Percentiles rank a stretch among this genome's conserved stretches.
Evolutionary conservation across 495 filamentous ascomycete genomes (phyloP).

Genomic region (Sabuloglossum arenarium): DNA sequence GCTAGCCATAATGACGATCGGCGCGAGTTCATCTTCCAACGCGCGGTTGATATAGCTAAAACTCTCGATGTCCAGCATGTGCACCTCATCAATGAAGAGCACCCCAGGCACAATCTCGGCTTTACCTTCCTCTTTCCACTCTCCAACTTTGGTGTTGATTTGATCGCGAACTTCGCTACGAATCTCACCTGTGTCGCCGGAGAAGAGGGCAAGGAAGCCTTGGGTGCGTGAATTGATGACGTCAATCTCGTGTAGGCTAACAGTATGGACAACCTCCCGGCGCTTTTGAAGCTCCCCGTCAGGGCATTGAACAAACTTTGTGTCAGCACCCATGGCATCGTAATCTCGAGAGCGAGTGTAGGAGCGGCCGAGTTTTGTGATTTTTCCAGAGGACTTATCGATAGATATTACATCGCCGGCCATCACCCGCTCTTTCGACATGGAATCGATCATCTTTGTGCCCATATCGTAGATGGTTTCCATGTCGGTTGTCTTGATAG

Average conservation of each 20-base stretch:
- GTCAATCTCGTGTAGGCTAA: conserved; percentile 94
- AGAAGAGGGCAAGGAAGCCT: conserved; percentile 89
- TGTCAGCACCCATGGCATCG: conserved; percentile 97
- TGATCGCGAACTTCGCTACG: conserved; percentile 91
- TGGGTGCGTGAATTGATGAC: conserved; percentile 97
- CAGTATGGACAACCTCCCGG: conserved; percentile 91
- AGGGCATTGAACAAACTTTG: conserved; percentile 95
- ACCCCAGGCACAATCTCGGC: conserved; percentile 95
- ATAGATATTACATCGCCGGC: conserved; percentile 96
- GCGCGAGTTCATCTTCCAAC: conserved; percentile 77
- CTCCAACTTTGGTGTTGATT: conserved; percentile 93
- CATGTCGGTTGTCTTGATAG: conserved; percentile 99
- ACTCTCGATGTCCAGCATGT: conserved; percentile 99
- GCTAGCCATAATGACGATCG: conserved; percentile 99
- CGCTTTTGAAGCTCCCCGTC: conserved; percentile 96
- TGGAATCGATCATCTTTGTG: conserved; percentile 96
- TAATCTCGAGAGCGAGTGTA: conserved; percentile 91
- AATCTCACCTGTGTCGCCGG: conserved; percentile 96
- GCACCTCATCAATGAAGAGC: conserved; percentile 95
- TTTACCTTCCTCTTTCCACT: conserved; percentile 99
- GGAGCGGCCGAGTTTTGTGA: conserved; percentile 85
- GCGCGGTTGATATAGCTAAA: conserved; percentile 97
- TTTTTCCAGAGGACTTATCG: conserved; percentile 93
- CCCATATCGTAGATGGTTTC: conserved; percentile 99
- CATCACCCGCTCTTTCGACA: conserved; percentile 97